Conservation (phyloP, 768 basidiomycete species). For the Terana coerulea region DNA sequence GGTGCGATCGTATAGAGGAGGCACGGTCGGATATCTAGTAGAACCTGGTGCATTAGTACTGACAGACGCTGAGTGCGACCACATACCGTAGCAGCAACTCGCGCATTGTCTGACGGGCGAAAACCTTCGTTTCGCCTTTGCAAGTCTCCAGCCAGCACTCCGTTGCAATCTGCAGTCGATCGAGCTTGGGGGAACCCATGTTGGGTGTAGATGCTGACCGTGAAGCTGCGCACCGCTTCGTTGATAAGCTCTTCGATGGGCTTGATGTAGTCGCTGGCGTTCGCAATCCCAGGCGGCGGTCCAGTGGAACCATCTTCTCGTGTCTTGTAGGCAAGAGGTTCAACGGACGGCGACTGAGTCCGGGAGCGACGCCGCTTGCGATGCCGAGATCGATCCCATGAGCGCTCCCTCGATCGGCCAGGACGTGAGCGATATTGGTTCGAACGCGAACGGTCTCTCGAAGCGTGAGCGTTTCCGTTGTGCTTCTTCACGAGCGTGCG, state of each 20-base stretch:
- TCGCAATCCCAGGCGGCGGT: background rate
- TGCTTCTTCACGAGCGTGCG: no score
- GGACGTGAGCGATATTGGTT: no score
- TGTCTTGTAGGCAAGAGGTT: background rate
- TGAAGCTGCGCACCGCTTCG: background rate
- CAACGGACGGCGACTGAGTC: background rate
- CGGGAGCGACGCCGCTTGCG: background rate
- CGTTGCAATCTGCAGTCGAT: background rate
- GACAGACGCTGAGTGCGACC: background rate
- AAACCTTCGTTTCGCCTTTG: background rate
- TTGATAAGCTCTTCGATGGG: background rate
- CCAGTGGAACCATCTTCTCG: background rate
- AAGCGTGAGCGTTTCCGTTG: no score
- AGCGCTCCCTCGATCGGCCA: no score
- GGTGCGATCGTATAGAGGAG: background rate
- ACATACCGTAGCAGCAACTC: background rate
- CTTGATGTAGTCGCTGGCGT: background rate
- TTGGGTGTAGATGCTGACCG: background rate
- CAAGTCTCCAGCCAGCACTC: background rate
- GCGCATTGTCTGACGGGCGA: background rate
- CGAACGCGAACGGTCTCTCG: no score
- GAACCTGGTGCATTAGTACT: background rate
- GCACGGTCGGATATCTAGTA: background rate
- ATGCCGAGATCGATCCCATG: background rate
- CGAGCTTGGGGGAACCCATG: background rate